Base-by-base conservation (phyloP, 257 asterid species). In the Salvia hispanica region DNA sequence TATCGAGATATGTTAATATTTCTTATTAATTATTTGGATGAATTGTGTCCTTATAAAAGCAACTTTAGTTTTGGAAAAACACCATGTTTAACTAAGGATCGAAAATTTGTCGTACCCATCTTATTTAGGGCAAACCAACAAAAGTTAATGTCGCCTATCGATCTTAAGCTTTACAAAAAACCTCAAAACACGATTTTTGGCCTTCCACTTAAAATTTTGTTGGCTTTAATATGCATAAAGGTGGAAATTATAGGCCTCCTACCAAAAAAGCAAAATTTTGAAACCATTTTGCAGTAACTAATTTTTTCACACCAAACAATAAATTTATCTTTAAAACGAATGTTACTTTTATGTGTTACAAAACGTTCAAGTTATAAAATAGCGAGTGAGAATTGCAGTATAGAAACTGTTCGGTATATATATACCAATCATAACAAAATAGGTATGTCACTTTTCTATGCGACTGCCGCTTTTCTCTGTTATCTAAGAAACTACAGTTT, bases 151-250 rank as follows among this genome's bases (percentile, higher is more conserved):
- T 54, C 61, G 21, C 43, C 62, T 36, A 52, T 44, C 3, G 43
- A 47, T 45, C 45, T 6, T 4, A 13, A 63, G 36, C n/a, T 69
- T 16, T n/a, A 51, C 47, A 11, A 52, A 54, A 44, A 54, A 44
- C 78, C 78, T 64, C 21, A 47, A 79, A 72, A 72, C 77, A 69
- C 53, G 72, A 62, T 70, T 67, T 55, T 28, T 76, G 81, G 81
- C 44, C 37, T 66, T 71, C 71, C 72, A 55, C 46, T 16, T 14
- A 42, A 9, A 15, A 36, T 3, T 37, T 66, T n/a, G 77, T 44
- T 74, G 66, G 52, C 60, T 40, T 53, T 39, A 60, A 10, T n/a
- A 14, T 39, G 16, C 25, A 8, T 33, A 21, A 15, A 37, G 3
- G 15, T 39, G 7, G 16, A 64, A 64, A 46, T 34, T 34, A 0